Evolutionary conservation across 345 rosid genomes (phyloP), one percentile per base, ranked within the genome.

Genomic region (Physaria fendleri): DNA sequence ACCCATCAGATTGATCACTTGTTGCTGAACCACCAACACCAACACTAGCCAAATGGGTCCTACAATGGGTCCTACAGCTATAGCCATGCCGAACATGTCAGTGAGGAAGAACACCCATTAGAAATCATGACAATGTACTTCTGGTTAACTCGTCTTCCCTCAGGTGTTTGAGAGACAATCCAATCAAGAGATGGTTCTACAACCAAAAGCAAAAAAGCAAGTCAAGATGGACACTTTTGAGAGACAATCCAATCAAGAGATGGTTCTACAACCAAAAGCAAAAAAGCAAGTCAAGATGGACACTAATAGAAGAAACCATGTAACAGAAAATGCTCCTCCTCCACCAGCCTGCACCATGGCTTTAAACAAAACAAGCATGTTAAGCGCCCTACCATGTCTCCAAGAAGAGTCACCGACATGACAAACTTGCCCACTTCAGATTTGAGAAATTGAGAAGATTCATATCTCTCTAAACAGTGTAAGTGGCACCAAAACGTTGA

Each of bases 21-120:
- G n/a, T n/a, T n/a, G n/a, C n/a, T n/a, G n/a, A n/a, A n/a, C n/a
- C n/a, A n/a, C n/a, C n/a, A n/a, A n/a, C 7, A 78, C 40, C 6
- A 84, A 69, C 22, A 95, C 95, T 3, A 81, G 46, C 82, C 78
- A 84, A n/a, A 81, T 29, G 2, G 89, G 82, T 23, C 97, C 95
- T 5, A 66, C 77, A n/a, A 81, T 29, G 2, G 89, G 82, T 23
- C 97, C 95, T 5, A 66, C 77, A 0, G 72, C 88, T 40, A 83
- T 70, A 5, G 80, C 75, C n/a, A 86, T 21, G 14, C 95, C 97
- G 3, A 89, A 71, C 82, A 89, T 74, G 28, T 89, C 97, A 0
- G 85, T 76, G 2, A 86, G 10, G 56, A 89, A 84, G 18, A 0
- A 78, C 95, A 54, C 77, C 77, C 37, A 78, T 5, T n/a, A 86